A percentile compares a stretch with the other conserved stretches of the same genome.
phyloP scores from a whole-genome alignment of 352 stramenopile species.

The Peronosclerospora sorghi region DNA sequence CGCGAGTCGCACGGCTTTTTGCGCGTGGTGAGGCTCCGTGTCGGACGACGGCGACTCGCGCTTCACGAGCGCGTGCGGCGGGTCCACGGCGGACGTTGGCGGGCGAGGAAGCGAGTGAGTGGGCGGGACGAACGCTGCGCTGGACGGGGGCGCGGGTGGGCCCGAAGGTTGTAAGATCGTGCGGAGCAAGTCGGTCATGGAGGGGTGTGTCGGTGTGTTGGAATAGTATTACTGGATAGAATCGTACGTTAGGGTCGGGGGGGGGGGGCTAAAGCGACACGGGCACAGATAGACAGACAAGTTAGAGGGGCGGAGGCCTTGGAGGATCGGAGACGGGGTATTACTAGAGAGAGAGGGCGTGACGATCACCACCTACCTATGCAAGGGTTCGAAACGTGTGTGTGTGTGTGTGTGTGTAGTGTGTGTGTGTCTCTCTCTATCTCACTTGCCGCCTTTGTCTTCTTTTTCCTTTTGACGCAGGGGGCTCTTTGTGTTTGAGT shows the following conservation, averaged over 20 bases:
- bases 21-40: conserved; percentile 9
- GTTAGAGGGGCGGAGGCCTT: too few species aligned
- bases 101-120: background rate
- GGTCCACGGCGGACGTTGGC: background rate
- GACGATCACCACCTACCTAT: conserved; percentile 22
- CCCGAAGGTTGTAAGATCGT: conserved; percentile 47
- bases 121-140: conserved; percentile 25
- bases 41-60: conserved; percentile 26
- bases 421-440: background rate
- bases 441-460: conserved; percentile 15
- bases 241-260: background rate
- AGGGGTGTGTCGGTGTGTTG: background rate
- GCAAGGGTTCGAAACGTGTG: too few species aligned
- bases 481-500: conserved; percentile 10
- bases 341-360: too few species aligned
- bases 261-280: background rate
- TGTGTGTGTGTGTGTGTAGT: too few species aligned
- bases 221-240: background rate
- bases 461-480: conserved; percentile 20
- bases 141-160: background rate
- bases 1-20: conserved; percentile 58
- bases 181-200: conserved; percentile 71
- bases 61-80: conserved; percentile 22
- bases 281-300: too few species aligned
- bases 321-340: too few species aligned